Evolutionary conservation across 2,329 filamentous ascomycete species (phyloP).

Genomic region (Penicillium sp.): DNA sequence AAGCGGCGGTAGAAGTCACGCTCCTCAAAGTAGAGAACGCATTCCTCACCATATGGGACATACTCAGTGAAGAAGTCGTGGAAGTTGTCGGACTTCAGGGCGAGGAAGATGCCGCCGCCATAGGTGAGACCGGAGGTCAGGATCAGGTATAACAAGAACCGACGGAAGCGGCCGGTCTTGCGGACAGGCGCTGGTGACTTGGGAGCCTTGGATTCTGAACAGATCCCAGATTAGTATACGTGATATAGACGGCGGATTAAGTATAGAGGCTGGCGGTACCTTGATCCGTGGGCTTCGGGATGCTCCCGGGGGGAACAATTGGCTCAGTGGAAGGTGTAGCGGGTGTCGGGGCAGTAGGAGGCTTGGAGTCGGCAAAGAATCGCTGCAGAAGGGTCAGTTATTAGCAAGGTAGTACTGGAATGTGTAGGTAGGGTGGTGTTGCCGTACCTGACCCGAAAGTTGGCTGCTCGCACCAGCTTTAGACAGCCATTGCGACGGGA

Average conservation of each 20-base stretch:
- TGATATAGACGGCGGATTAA: constrained; percentile 4
- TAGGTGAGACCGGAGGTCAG: constrained; percentile 77
- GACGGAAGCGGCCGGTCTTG: constrained; percentile 72
- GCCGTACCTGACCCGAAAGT: constrained; percentile 43
- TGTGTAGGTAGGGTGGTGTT: constrained; percentile 8
- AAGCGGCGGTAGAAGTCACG: constrained; percentile 88
- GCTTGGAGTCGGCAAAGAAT: constrained; percentile 53
- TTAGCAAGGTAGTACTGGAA: constrained; percentile 18
- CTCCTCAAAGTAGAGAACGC: constrained; percentile 93
- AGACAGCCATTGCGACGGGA: constrained; percentile 45
- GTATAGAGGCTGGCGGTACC: constrained; percentile 21
- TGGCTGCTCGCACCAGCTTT: constrained; percentile 39
- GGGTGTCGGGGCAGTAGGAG: constrained; percentile 41
- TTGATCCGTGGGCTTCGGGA: constrained; percentile 44
- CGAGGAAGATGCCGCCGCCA: constrained; percentile 86
- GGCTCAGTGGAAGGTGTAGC: constrained; percentile 46
- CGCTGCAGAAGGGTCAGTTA: constrained; percentile 37
- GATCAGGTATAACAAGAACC: constrained; percentile 73
- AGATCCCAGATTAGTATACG: constrained; percentile 34
- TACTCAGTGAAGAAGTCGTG: constrained; percentile 99
- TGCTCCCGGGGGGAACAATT: constrained; percentile 50
- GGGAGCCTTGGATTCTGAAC: constrained; percentile 38
- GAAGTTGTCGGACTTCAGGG: constrained; percentile 93
- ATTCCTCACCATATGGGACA: constrained; percentile 89
- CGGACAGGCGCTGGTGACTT: constrained; percentile 49